Evolutionary conservation across 805 yeast genomes (phyloP), one percentile per base, ranked within the genome.

Genomic region (Saccharomyces mikatae): DNA sequence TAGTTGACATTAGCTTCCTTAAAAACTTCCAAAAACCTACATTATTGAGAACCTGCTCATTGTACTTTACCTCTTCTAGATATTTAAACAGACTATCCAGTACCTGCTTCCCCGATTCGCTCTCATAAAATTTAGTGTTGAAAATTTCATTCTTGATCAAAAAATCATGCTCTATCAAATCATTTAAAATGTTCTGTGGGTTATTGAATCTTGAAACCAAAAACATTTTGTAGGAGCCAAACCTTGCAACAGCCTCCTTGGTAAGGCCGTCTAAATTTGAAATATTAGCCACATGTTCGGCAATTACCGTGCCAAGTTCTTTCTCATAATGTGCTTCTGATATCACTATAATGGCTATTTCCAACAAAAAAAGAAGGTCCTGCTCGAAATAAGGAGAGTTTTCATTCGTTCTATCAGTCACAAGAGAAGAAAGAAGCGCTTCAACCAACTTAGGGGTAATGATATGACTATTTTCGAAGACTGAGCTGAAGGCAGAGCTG

Each of bases 401-500:
- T 50, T 65, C 63, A 26, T 65, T 49, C 22, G 62, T 54, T 50
- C 62, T 55, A 31, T 73, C 63, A 22, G 55, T 44, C 48, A 78
- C 77, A n/a, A 78, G 55, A 11, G 61, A 64, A 17, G 62, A 66
- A 54, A 74, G 61, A 27, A 74, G 64, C 27, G 66, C 64, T 54
- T 65, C 63, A 21, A 71, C 74, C 44, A 72, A 64, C 41, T 26
- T 52, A 6, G 56, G 60, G 57, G 60, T 53, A 53, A 69, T 60
- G 66, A 65, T 74, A 54, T 60, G 60, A 64, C 56, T 61, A 54
- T 83, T 74, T 21, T 74, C 75, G 44, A 76, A 77, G 56, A 89
- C 76, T 1, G 89, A 71, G 1, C 74, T 74, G 8, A 77, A 69
- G 4, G 90, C 72, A 48, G 79, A 78, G 57, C 92, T 82, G 0